Conservation (phyloP, 1,284 basidiomycete species). For the Moesziomyces sp. region DNA sequence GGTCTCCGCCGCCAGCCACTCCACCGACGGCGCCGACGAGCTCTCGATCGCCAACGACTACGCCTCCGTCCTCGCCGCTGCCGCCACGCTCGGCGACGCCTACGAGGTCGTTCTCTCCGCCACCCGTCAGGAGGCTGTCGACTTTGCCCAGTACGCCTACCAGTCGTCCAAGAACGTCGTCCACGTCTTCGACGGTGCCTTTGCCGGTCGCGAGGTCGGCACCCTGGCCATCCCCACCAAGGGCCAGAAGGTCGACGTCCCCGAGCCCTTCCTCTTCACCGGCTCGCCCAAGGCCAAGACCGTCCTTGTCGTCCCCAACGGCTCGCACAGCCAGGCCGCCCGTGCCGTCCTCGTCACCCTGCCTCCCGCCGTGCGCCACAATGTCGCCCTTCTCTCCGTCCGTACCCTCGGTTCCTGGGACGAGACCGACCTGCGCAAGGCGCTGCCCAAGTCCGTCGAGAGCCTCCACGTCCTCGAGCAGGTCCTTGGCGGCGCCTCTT, state of each 20-base stretch:
- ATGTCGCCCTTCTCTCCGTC: constrained; percentile 59
- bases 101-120: constrained; percentile 64
- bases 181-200: constrained; percentile 67
- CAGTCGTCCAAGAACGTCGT: constrained; percentile 52
- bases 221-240: constrained; percentile 49
- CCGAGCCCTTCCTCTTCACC: constrained; percentile 69
- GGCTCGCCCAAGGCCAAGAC: constrained; percentile 59
- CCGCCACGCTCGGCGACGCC: constrained; percentile 54
- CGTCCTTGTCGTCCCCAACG: constrained; percentile 63
- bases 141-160: constrained; percentile 63
- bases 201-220: constrained; percentile 59
- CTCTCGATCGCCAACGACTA: constrained; percentile 64
- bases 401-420: constrained; percentile 60
- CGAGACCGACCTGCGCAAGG: constrained; percentile 54
- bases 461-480: constrained; percentile 64
- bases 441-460: constrained; percentile 56
- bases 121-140: constrained; percentile 61
- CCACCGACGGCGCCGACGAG: constrained; percentile 43
- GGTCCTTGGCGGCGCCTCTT: constrained; percentile 38
- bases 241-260: constrained; percentile 72
- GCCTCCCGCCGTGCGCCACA: constrained; percentile 45
- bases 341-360: constrained; percentile 57
- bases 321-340: constrained; percentile 58
- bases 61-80: constrained; percentile 61
- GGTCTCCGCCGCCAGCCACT: constrained; percentile 63